Evolutionary conservation across 345 rosid species (phyloP), one percentile per base, ranked within the genome.

Genomic region (Eucalyptus pumila): DNA sequence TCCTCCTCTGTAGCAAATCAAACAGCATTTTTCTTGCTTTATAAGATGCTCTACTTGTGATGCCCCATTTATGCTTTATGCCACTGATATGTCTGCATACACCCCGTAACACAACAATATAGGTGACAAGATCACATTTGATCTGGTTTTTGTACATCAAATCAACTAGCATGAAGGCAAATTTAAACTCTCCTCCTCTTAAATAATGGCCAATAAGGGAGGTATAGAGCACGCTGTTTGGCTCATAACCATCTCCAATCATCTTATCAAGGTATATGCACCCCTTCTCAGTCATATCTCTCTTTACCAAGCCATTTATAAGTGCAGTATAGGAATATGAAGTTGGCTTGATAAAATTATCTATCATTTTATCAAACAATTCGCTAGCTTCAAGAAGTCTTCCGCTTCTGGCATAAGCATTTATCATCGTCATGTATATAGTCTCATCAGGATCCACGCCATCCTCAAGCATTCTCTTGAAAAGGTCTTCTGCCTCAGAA

Each of bases 361-460:
- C 91, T 72, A 93, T 93, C 89, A 95, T 96, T 88, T 90, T 92
- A 90, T 95, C 95, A 89, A 95, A 95, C 44, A 96, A 90, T 52
- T 91, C 90, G 10, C 80, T 67, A 87, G 97, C 97, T 94, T 95
- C 93, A 23, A 47, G 11, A 47, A 92, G 90, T 89, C 93, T 92
- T 87, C 92, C 92, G 52, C 88, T 95, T 89, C 89, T 92, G 13
- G 90, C 91, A 88, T 94, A 96, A 49, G 93, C 96, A 92, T 93
- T 95, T 89, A 96, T 95, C 98, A 96, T 94, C 48, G 95, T 94
- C 94, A 89, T 90, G 92, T 94, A 96, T 81, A 93, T 80, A 89
- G 90, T 89, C 91, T 93, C 98, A 91, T 95, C 97, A 58, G 96
- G 96, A 90, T 94, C 94, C 86, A 94, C 91, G 87, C 97, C 96